Percentiles rank a stretch among this genome's conserved stretches.
These are phyloP conservation scores for Cunninghamia lanceolata DNA, from an alignment of 75 land plant species.

Conservation along the genomic window DNA sequence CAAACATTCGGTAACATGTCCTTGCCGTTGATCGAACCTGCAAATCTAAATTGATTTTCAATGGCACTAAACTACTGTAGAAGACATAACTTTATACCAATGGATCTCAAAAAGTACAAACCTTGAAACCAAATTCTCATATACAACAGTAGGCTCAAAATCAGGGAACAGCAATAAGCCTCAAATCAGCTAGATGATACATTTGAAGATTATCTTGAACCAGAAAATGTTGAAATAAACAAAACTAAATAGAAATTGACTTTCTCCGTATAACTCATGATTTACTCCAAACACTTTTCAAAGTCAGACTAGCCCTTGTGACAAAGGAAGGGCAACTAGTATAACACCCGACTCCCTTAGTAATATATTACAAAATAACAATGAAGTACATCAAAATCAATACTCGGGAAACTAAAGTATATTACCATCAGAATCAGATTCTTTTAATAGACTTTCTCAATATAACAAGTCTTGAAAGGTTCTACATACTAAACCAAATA, in stretches of 20 bases:
- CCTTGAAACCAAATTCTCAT: neutral
- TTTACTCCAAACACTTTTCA: neutral
- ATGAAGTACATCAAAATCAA: too few relatives aligned
- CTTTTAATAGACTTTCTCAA: too few relatives aligned
- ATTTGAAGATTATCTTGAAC: neutral
- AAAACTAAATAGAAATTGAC: neutral
- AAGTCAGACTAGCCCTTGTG: neutral
- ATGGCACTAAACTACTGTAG: neutral
- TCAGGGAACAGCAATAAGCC: neutral
- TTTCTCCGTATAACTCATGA: neutral
- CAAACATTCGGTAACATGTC: constrained; percentile 86
- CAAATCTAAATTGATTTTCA: constrained; percentile 7
- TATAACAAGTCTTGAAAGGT: too few relatives aligned
- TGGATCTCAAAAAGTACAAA: neutral
- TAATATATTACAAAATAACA: too few relatives aligned
- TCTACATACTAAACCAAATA: too few relatives aligned
- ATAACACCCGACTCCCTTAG: too few relatives aligned
- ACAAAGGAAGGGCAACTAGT: neutral
- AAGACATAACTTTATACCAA: neutral
- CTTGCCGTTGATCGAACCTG: constrained; percentile 95
- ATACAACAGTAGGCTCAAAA: neutral
- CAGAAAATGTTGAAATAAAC: neutral
- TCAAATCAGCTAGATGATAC: neutral
- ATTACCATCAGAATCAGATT: too few relatives aligned
- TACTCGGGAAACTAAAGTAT: too few relatives aligned